Evolutionary conservation across 345 rosid genomes (phyloP).

Genomic region (Acer campestre): DNA sequence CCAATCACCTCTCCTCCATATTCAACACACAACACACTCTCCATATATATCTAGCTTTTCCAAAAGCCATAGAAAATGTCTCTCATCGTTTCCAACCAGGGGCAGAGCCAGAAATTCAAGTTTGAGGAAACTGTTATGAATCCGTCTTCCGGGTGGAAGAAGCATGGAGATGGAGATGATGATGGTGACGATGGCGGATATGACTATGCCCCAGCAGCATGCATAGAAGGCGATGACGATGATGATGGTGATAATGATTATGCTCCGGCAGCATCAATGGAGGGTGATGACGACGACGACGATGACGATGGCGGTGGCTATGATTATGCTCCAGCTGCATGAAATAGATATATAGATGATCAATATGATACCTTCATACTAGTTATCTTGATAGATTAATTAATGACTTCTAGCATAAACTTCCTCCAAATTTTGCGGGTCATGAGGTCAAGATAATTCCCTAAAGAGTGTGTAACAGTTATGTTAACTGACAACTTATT

Average conservation of each 20-base stretch:
- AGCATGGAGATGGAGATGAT: slow-evolving; percentile 9
- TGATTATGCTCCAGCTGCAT: slow-evolving; percentile 36
- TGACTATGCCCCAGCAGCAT: slow-evolving; percentile 8
- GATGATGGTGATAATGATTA: slow-evolving; percentile 17
- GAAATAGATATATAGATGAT: not conserved
- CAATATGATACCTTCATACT: not conserved
- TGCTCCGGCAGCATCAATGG: slow-evolving; percentile 31
- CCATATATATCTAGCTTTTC: not conserved
- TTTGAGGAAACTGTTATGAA: not conserved
- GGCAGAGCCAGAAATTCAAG: too few species aligned
- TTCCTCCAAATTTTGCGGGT: slow-evolving; percentile 1
- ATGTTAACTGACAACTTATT: too few species aligned
- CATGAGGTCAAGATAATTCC: not conserved
- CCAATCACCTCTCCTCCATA: not conserved
- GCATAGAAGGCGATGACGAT: slow-evolving; percentile 17
- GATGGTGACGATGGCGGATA: slow-evolving; percentile 5
- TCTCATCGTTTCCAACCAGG: slow-evolving; percentile 8
- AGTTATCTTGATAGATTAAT: not conserved
- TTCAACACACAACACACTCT: not conserved
- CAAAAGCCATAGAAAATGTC: slow-evolving; percentile 13
- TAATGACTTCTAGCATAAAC: not conserved
- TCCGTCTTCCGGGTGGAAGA: not conserved
- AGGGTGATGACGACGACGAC: slow-evolving; percentile 13
- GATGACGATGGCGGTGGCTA: slow-evolving; percentile 8
- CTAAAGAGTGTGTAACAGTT: not conserved